Percentiles rank a stretch among this genome's conserved stretches.
These are phyloP conservation scores for Suillus alpinus DNA, from an alignment of 768 basidiomycete species.

Conservation along the genomic window DNA sequence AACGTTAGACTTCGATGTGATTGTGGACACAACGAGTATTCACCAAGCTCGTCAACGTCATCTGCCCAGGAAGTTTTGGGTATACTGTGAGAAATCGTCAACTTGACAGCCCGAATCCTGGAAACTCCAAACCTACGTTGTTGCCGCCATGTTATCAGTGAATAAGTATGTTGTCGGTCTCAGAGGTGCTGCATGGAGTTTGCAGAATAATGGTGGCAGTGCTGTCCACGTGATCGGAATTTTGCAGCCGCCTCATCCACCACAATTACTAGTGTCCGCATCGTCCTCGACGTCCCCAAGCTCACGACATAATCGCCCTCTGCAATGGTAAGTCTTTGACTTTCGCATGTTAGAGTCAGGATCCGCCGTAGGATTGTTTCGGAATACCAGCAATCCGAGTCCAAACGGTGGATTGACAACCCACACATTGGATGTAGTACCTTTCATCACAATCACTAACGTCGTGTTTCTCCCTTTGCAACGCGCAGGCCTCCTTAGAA, in stretches of 20 bases:
- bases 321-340: slow-evolving; percentile 25
- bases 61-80: slow-evolving; percentile 85
- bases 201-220: background rate
- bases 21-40: slow-evolving; percentile 12
- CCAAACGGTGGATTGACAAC: slow-evolving; percentile 19
- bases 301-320: slow-evolving; percentile 6
- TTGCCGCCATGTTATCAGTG: slow-evolving; percentile 2
- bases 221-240: background rate
- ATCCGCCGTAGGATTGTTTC: background rate
- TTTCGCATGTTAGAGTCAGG: background rate
- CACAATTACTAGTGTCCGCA: slow-evolving; percentile 7
- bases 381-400: background rate
- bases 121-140: background rate
- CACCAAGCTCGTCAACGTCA: slow-evolving; percentile 77
- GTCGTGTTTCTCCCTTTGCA: background rate
- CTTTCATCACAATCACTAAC: slow-evolving; percentile 15
- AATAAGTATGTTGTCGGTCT: background rate
- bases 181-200: background rate
- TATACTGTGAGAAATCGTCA: background rate
- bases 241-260: background rate
- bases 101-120: too few relatives aligned
- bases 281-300: slow-evolving; percentile 13
- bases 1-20: slow-evolving; percentile 2
- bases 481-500: slow-evolving; percentile 55
- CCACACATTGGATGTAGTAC: slow-evolving; percentile 10